Conservation (phyloP, 2,329 filamentous ascomycete genomes). For the Colletotrichum theobromicola region DNA sequence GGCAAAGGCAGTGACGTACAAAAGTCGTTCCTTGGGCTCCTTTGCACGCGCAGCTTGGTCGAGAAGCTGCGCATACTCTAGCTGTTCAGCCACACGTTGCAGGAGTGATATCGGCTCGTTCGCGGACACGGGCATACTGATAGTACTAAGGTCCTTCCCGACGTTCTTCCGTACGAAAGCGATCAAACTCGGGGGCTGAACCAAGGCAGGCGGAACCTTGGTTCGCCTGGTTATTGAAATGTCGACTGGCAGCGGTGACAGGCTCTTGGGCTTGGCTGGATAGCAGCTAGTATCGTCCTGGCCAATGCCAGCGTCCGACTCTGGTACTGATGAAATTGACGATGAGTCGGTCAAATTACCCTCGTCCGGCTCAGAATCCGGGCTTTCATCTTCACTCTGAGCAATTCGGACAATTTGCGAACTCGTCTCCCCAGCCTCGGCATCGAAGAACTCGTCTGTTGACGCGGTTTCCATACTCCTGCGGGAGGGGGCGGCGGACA, state of each 20-base stretch:
- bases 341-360: constrained; percentile 59
- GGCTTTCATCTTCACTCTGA: constrained; percentile 71
- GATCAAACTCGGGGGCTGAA: constrained; percentile 87
- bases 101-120: constrained; percentile 92
- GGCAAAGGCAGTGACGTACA: constrained; percentile 90
- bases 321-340: constrained; percentile 61
- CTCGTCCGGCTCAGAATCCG: constrained; percentile 60
- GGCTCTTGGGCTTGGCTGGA: constrained; percentile 75
- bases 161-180: constrained; percentile 97
- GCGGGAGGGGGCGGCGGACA: constrained; percentile 47
- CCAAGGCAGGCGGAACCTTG: constrained; percentile 75
- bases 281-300: constrained; percentile 70
- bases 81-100: constrained; percentile 86
- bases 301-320: constrained; percentile 61
- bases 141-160: constrained; percentile 94
- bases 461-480: constrained; percentile 81
- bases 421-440: constrained; percentile 68
- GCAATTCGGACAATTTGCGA: constrained; percentile 77
- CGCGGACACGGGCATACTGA: constrained; percentile 95
- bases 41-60: constrained; percentile 73
- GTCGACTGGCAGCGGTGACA: constrained; percentile 78
- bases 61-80: constrained; percentile 89
- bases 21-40: constrained; percentile 70
- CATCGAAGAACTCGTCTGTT: constrained; percentile 95
- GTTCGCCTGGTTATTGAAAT: constrained; percentile 69